These are phyloP conservation scores for Blastobotrys petasosporus DNA, from an alignment of 1,139 yeast species.

Conservation along the genomic window DNA sequence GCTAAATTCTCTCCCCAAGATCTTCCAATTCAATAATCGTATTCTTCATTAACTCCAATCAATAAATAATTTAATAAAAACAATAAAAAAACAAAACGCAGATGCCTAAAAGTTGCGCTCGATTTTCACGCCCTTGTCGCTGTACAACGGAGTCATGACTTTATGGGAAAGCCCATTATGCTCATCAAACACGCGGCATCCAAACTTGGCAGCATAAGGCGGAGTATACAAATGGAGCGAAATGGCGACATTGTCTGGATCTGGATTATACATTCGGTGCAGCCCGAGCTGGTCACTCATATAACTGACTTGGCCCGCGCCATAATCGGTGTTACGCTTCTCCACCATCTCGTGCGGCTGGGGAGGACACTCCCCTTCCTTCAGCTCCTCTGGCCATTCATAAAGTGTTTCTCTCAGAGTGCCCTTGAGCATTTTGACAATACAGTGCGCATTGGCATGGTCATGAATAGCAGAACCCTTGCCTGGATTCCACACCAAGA, in stretches of 20 bases:
- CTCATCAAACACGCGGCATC: conserved; percentile 58
- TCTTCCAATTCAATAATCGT: too few relatives aligned
- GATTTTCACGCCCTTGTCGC: conserved; percentile 48
- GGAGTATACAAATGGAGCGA: conserved; percentile 73
- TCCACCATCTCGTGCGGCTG: conserved; percentile 20
- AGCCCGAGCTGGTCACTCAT: conserved; percentile 63
- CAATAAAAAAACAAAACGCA: not conserved
- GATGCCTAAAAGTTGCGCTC: not conserved
- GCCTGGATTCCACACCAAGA: conserved; percentile 71
- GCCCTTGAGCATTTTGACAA: conserved; percentile 56
- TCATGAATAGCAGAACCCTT: conserved; percentile 64
- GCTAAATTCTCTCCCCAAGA: too few relatives aligned
- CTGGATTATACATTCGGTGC: conserved; percentile 57
- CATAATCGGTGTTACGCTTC: conserved; percentile 34
- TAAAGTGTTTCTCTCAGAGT: conserved; percentile 53
- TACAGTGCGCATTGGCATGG: conserved; percentile 66
- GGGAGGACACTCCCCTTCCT: not conserved
- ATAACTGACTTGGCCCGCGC: conserved; percentile 53
- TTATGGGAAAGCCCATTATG: conserved; percentile 48
- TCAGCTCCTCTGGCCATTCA: conserved; percentile 42
- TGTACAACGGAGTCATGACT: conserved; percentile 54
- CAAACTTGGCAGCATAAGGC: conserved; percentile 64
- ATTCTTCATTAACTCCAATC: not conserved
- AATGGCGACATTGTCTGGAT: conserved; percentile 46
- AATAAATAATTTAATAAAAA: too few relatives aligned